Conservation (phyloP, 805 yeast species). For the Torulaspora delbrueckii region DNA sequence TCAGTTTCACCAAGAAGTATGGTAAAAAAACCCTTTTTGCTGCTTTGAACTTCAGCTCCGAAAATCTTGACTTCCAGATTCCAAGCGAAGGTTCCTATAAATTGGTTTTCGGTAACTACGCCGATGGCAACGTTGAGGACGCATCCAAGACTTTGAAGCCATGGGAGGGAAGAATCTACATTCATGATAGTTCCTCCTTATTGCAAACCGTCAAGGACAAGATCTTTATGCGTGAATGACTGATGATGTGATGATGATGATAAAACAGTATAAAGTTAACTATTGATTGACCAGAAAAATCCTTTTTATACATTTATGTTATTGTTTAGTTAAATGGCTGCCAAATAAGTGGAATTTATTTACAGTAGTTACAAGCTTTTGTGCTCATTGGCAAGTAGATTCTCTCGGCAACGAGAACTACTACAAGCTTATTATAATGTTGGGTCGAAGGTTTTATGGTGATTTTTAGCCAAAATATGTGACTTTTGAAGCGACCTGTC, state of each 20-base stretch:
- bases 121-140: constrained; percentile 18
- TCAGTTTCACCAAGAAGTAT: constrained; percentile 40
- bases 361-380: too few relatives aligned
- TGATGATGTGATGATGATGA: neutral
- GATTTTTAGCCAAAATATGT: too few relatives aligned
- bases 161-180: constrained; percentile 45
- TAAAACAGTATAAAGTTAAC: neutral
- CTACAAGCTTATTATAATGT: too few relatives aligned
- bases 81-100: constrained; percentile 25
- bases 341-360: too few relatives aligned
- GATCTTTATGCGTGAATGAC: constrained; percentile 1
- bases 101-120: constrained; percentile 31
- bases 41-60: constrained; percentile 42
- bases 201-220: neutral
- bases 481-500: too few relatives aligned
- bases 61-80: constrained; percentile 32
- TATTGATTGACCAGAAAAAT: too few relatives aligned
- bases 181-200: neutral
- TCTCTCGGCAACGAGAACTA: too few relatives aligned
- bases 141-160: constrained; percentile 34
- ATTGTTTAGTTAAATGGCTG: too few relatives aligned
- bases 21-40: constrained; percentile 36
- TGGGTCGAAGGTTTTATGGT: too few relatives aligned
- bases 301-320: too few relatives aligned
- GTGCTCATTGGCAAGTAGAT: too few relatives aligned